phyloP scores from a whole-genome alignment of 306 rosid genomes.

The Datisca glomerata region DNA sequence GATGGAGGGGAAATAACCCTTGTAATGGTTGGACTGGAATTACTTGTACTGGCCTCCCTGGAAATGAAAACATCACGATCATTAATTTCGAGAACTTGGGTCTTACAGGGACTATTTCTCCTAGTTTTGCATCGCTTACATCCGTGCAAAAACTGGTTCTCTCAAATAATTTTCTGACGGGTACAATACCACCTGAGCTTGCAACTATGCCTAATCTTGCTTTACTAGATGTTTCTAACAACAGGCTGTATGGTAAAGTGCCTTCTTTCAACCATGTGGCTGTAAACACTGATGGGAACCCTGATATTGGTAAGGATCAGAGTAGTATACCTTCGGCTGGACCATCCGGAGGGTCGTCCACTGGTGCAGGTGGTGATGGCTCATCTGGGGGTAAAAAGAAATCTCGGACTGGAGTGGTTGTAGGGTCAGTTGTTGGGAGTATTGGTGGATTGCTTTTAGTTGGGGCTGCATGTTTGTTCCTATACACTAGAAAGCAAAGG shows the following conservation, averaged over 20 bases:
- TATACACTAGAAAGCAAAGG: conserved; percentile 12
- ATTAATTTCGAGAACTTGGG: conserved; percentile 49
- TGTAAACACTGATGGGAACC: conserved; percentile 36
- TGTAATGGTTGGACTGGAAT: conserved; percentile 54
- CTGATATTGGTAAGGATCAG: conserved; percentile 44
- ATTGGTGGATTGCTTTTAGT: conserved; percentile 17
- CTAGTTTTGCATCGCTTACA: conserved; percentile 28
- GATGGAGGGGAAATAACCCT: conserved; percentile 69
- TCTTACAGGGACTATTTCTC: conserved; percentile 55
- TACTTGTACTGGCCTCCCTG: conserved; percentile 16
- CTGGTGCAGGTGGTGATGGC: conserved; percentile 2
- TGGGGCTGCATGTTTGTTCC: conserved; percentile 11
- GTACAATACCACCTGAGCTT: conserved; percentile 56
- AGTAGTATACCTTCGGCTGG: conserved; percentile 7
- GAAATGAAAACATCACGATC: conserved; percentile 16
- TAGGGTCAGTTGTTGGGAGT: conserved; percentile 25
- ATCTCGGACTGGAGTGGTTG: conserved; percentile 5
- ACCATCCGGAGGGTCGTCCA: neutral
- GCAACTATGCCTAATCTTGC: conserved; percentile 25
- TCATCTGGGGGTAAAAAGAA: conserved; percentile 6
- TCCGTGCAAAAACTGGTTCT: conserved; percentile 33
- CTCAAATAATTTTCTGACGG: conserved; percentile 30
- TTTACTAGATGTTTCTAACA: conserved; percentile 49
- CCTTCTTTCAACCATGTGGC: conserved; percentile 36
- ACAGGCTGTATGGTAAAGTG: conserved; percentile 35